Evolutionary conservation across 306 rosid species (phyloP), one percentile per base, ranked within the genome.

Genomic region (Potentilla sterilis): DNA sequence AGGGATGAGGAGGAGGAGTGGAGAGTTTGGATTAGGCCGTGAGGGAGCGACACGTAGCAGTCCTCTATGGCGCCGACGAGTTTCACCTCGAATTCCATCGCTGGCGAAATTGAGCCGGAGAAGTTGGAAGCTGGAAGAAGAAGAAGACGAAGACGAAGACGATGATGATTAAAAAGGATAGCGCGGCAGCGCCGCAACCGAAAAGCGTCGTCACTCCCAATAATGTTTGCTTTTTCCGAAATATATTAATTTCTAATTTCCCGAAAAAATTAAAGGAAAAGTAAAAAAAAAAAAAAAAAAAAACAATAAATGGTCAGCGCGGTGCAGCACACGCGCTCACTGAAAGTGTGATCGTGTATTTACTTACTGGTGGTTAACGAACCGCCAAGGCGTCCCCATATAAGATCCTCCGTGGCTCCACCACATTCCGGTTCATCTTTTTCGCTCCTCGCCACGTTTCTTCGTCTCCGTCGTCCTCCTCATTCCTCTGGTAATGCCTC

Each of bases 21-120:
- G 5, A 94, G 92, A 67, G 84, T 83, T 83, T 94, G 97, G 78
- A 92, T 84, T 15, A 94, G 89, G 77, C 80, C 44, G 16, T 87
- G 81, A 37, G 96, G 97, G 24, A 94, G 96, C 0, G 98, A 90
- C 11, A 75, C 95, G 79, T 86, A 94, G 77, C 98, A 94, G 77
- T 85, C 83, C 38, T 86, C 82, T 43, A 90, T 85, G 62, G 76
- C 85, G 7, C 87, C 92, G 15, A 94, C 93, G 42, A 81, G 51
- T 70, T 82, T 78, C 37, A 94, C 92, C 69, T 86, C 98, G 91
- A 93, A 67, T 54, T 81, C 81, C 81, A 81, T 81, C 0, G 15
- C 18, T 46, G 42, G 16, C 34, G 7, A 15, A 10, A n/a, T n/a
- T 41, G 16, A 18, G 34, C 21, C 70, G 19, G 43, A 0, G 28